Evolutionary conservation across 2,329 filamentous ascomycete genomes (phyloP), one percentile per base, ranked within the genome.

Genomic region (Nakataea oryzae): DNA sequence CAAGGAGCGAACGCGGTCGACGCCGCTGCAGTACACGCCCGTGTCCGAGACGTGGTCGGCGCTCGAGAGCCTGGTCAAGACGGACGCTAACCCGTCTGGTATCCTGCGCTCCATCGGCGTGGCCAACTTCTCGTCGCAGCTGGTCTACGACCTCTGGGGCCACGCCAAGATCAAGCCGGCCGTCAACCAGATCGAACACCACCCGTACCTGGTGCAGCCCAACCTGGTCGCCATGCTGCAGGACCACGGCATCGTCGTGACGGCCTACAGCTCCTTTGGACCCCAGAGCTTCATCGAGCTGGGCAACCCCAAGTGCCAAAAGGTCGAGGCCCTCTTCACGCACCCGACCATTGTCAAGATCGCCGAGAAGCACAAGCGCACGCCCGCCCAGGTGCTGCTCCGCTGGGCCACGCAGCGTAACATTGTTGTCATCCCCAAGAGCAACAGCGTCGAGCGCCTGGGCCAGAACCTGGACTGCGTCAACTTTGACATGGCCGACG

Each of bases 351-450:
- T 96, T 72, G 85, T 81, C 67, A 72, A 69, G 60, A 81, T 92
- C 65, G 87, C 90, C 24, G 74, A 81, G 68, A 91, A 89, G 78
- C 79, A 90, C 70, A 77, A 77, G 73, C 90, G 88, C 79, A 86
- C 86, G 6, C 82, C 90, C 5, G 88, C 90, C 11, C 91, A 96
- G 81, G 81, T 96, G 28, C 81, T 96, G 64, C 81, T 96, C 66
- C 83, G 91, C 69, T 96, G 92, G 92, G 86, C 90, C 28, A 95
- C 91, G 21, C 91, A 96, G 81, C 82, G 89, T 57, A 85, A 86
- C 50, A 79, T 93, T 64, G 88, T 90, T 55, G 88, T 95, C 68
- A 93, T 95, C 69, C 90, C 85, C 63, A 88, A 88, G 78, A 81
- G 78, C 65, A 86, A 85, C 72, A 80, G 80, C 70, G 74, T 76